Percentiles rank a stretch among this genome's conserved stretches.
Conservation (phyloP, 305 asterid genomes). For the Withania somnifera region DNA sequence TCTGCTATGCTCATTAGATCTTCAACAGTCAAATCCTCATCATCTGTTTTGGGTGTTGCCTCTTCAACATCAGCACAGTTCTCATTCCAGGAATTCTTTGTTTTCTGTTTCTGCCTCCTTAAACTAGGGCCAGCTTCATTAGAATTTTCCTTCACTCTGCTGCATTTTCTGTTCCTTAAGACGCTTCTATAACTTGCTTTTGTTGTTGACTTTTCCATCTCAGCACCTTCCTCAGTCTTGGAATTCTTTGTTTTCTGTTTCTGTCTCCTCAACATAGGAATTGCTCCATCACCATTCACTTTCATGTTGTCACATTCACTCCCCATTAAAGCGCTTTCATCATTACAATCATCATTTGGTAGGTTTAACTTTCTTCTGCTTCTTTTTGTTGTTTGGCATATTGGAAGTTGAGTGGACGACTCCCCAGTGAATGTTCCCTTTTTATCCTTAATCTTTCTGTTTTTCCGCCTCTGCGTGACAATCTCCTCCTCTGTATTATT, state of each 20-base stretch:
- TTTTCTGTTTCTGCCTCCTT: neutral
- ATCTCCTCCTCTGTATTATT: neutral
- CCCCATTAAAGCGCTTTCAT: neutral
- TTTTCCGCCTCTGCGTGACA: neutral
- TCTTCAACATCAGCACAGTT: neutral
- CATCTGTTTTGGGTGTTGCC: neutral
- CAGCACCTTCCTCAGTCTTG: neutral
- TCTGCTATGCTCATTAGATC: slow-evolving; percentile 32
- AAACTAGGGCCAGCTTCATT: slow-evolving; percentile 5
- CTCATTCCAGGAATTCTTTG: no score
- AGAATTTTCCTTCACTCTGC: neutral
- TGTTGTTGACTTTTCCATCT: neutral
- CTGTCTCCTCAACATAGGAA: neutral
- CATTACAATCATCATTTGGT: neutral
- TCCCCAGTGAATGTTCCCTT: neutral
- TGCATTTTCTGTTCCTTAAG: neutral
- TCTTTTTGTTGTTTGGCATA: neutral
- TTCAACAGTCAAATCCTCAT: slow-evolving; percentile 29
- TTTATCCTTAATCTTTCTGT: neutral
- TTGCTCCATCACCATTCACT: neutral
- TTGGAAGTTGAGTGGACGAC: neutral
- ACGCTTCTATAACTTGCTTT: neutral
- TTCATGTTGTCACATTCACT: neutral
- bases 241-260: neutral
- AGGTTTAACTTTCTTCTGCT: slow-evolving; percentile 1